Evolutionary conservation across 2,329 filamentous ascomycete genomes (phyloP), one percentile per base, ranked within the genome.

Genomic region (Fusarium papillatum): DNA sequence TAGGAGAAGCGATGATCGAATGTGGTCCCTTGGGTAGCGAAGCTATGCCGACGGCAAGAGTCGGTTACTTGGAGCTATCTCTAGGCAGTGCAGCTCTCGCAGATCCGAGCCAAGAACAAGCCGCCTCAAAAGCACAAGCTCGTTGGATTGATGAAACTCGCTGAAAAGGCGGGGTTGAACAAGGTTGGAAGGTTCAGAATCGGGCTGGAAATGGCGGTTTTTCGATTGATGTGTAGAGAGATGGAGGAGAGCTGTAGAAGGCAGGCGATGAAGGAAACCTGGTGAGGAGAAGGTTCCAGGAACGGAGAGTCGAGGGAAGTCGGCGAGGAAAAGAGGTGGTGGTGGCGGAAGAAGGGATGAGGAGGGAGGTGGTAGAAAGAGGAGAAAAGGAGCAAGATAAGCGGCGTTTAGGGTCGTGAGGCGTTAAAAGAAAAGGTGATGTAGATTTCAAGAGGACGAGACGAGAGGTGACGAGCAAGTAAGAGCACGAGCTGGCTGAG

Each of bases 161-260:
- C 46, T 55, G 66, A 41, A 69, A 76, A 70, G 71, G 74, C 74
- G 74, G 68, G 71, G 71, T 68, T 57, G 74, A 53, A 72, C 64
- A 48, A 65, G 59, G 55, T 43, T 59, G 60, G 48, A 74, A 71
- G 29, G 61, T 69, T 69, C 63, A 41, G 22, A 66, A 66, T 46
- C 64, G 19, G 31, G 59, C 39, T 64, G 60, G 71, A 76, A 63
- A 66, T 62, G 68, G 71, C 71, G 57, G 39, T 73, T 63, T 61
- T 62, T 66, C 64, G 65, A 72, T 57, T 59, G 65, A 72, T 57
- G 55, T 75, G 65, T 50, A 65, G 72, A 70, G 62, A 57, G 61
- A 34, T 36, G 34, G 55, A 39, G 36, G 26, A 55, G 70, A 71
- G 69, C 62, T 74, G 60, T 64, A 69, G 65, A 61, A 24, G 31